Evolutionary conservation across 2,329 filamentous ascomycete species (phyloP).

Genomic region (Lachnellula suecica): DNA sequence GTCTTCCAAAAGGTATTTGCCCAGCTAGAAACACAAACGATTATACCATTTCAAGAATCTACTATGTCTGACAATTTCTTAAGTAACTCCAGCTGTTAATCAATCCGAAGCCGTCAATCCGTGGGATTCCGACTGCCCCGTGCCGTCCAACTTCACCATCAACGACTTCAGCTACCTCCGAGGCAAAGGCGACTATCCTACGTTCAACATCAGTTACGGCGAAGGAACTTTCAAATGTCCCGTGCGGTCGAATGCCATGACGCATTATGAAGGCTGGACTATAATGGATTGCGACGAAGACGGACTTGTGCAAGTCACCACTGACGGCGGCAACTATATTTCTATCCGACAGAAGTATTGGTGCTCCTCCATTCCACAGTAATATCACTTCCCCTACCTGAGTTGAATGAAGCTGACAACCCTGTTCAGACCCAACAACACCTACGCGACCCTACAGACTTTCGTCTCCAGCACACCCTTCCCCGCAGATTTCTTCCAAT

Average conservation of each 20-base stretch:
- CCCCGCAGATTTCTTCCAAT: not conserved
- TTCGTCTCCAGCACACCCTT: not conserved
- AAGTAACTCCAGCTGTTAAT: not conserved
- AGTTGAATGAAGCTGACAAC: not conserved
- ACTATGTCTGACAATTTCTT: not conserved
- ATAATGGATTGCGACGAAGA: slow-evolving; percentile 1
- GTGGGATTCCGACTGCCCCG: not conserved
- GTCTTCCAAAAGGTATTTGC: not conserved
- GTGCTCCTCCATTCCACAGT: not conserved
- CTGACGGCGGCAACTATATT: not conserved
- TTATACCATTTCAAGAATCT: not conserved
- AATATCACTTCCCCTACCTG: not conserved
- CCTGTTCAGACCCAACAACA: not conserved
- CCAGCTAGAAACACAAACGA: not conserved
- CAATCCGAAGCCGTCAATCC: not conserved
- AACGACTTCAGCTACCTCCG: slow-evolving; percentile 1
- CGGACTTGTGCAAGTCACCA: not conserved
- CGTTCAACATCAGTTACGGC: not conserved
- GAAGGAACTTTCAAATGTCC: not conserved
- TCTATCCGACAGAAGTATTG: not conserved
- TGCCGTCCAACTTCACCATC: not conserved
- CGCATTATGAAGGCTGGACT: not conserved
- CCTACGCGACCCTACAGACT: not conserved
- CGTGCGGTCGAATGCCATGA: not conserved
- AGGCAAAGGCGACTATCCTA: not conserved